Evolutionary conservation across 148 eudicot genomes (phyloP).

Genomic region (Nyssa sinensis): DNA sequence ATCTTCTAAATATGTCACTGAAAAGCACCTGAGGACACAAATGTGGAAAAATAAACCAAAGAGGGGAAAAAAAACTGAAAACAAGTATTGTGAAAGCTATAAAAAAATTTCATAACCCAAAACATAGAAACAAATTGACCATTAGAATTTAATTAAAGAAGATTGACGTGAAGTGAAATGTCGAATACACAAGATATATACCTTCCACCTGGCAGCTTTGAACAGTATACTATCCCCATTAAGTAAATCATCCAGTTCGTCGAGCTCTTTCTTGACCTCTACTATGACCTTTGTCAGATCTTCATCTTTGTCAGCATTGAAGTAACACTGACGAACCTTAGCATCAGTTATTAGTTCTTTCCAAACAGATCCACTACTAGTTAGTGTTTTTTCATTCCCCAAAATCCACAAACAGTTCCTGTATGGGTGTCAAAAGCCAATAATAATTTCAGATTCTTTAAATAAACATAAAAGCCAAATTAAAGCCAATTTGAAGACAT

Average conservation of each 20-base stretch:
- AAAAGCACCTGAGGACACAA: no score
- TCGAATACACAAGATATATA: no score
- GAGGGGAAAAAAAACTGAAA: no score
- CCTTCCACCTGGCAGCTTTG: conserved; percentile 53
- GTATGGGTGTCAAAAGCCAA: background rate
- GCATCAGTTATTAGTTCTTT: conserved; percentile 41
- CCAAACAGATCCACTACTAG: conserved; percentile 42
- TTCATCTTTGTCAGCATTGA: no score
- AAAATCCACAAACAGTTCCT: conserved; percentile 62
- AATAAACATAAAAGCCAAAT: no score
- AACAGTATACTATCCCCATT: conserved; percentile 48
- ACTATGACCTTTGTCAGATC: conserved; percentile 39
- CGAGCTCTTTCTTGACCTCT: conserved; percentile 46
- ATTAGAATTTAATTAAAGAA: no score
- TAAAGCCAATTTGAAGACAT: conserved; percentile 6
- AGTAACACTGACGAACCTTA: conserved; percentile 42
- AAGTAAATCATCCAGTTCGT: conserved; percentile 54
- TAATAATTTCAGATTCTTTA: background rate
- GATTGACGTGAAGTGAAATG: no score
- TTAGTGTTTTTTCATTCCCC: conserved; percentile 37
- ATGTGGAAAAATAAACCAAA: no score
- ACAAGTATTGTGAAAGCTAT: no score
- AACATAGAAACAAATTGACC: no score
- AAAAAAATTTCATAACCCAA: no score
- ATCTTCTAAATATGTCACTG: no score